Evolutionary conservation across 306 rosid species (phyloP).

Genomic region (Cucumis sativus): DNA sequence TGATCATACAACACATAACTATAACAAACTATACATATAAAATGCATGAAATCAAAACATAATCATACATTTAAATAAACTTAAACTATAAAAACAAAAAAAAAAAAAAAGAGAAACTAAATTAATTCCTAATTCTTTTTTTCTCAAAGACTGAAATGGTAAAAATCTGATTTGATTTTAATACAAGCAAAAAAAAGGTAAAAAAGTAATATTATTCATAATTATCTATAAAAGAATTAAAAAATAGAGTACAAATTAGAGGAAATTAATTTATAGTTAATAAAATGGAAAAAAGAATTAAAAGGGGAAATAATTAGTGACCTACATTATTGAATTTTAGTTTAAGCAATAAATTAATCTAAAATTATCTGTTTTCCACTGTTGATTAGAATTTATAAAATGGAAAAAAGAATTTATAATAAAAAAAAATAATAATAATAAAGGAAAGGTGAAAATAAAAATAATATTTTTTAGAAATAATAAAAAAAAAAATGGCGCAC

Average conservation of each 20-base stretch:
- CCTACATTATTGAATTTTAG: not conserved
- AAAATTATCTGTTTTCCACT: not conserved
- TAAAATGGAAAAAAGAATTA: not conserved
- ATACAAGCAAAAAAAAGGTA: not conserved
- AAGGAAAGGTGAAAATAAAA: not conserved
- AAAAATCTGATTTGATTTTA: not conserved
- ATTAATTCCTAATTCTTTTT: not conserved
- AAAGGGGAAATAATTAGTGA: not conserved
- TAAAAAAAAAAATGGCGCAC: not conserved
- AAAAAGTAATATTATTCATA: not conserved
- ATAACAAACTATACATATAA: not conserved
- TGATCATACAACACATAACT: not conserved
- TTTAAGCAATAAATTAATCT: not conserved
- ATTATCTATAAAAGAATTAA: not conserved
- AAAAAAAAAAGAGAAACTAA: not conserved
- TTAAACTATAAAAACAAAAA: not conserved
- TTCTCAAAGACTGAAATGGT: not conserved
- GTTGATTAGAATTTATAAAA: not conserved
- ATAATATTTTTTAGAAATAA: too few species aligned
- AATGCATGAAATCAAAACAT: not conserved
- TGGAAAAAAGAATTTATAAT: not conserved
- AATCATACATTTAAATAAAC: not conserved
- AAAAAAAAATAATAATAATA: not conserved
- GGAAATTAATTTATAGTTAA: not conserved
- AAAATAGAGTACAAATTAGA: not conserved